Evolutionary conservation across 2,329 filamentous ascomycete species (phyloP), one percentile per base, ranked within the genome.

Genomic region (Paraphaeosphaeria minitans): DNA sequence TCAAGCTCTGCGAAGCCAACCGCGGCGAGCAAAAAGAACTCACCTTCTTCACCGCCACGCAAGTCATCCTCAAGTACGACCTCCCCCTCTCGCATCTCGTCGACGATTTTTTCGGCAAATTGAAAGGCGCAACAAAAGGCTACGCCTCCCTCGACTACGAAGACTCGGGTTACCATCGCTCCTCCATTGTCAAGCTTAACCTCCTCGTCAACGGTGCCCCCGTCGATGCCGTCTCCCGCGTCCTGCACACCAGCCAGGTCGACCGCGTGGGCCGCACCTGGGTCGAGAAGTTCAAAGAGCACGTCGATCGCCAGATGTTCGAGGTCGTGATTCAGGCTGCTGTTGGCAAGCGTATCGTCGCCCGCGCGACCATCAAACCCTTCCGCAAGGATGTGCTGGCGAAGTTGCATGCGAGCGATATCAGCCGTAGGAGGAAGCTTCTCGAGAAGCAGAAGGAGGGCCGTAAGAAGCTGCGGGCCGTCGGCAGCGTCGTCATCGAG

Each of bases 81-180:
- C 79, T 99, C 1, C 95, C 95, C 0, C 84, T 97, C 0, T 88
- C 93, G 1, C 92, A 97, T 55, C 83, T 99, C 4, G 95, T 99
- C 0, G 95, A 98, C 68, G 95, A 99, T 77, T 89, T 99, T 73
- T 99, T 99, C 75, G 95, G 95, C 53, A 97, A 96, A 77, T 83
- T 99, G 54, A 99, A 99, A 77, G 92, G 93, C 39, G 85, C 87
- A 0, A 97, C 93, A 55, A 97, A 97, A 75, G 95, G 95, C 12
- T 99, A 99, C 69, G 95, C 95, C 0, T 95, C 91, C 37, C 85
- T 99, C 5, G 95, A 99, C 76, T 99, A 99, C 75, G 95, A 99
- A 79, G 95, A 99, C 68, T 90, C 93, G 0, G 94, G 91, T 0
- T 99, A 93, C 86, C 87, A 89, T 22, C 80, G 85, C 60, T 92